Percentiles rank a stretch among this genome's conserved stretches.
These are phyloP conservation scores for Melastoma malabathricum DNA, from an alignment of 345 rosid species.

Conservation along the genomic window DNA sequence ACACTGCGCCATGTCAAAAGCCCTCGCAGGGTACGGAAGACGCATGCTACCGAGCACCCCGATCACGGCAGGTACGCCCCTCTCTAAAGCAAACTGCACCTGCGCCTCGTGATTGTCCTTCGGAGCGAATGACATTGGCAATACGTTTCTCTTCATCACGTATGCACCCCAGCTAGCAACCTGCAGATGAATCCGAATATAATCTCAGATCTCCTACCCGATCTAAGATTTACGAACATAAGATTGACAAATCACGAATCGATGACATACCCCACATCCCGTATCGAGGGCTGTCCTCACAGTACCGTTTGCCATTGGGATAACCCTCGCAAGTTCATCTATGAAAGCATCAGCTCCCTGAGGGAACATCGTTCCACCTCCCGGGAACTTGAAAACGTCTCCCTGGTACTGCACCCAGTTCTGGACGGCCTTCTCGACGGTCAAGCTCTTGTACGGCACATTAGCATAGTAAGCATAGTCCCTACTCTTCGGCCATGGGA, in stretches of 20 bases:
- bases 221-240: too few relatives aligned
- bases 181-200: constrained; percentile 16
- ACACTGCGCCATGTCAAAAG: constrained; percentile 99
- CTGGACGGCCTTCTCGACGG: constrained; percentile 83
- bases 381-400: constrained; percentile 83
- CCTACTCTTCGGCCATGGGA: constrained; percentile 94
- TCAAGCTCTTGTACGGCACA: constrained; percentile 81
- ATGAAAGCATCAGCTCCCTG: constrained; percentile 97
- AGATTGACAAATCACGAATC: too few relatives aligned
- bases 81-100: constrained; percentile 96
- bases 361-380: constrained; percentile 99
- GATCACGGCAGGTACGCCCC: constrained; percentile 88
- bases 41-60: constrained; percentile 82
- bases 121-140: constrained; percentile 94
- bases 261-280: constrained; percentile 76
- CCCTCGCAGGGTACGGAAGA: constrained; percentile 87
- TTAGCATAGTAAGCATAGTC: constrained; percentile 87
- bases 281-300: constrained; percentile 94
- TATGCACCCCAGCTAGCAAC: constrained; percentile 99
- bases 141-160: constrained; percentile 67
- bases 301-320: constrained; percentile 79
- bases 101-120: constrained; percentile 96
- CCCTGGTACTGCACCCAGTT: constrained; percentile 94
- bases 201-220: too few relatives aligned
- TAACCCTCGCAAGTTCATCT: constrained; percentile 72